Evolutionary conservation across 2,329 filamentous ascomycete genomes (phyloP), one percentile per base, ranked within the genome.

Genomic region (Sclerotinia subarctica): DNA sequence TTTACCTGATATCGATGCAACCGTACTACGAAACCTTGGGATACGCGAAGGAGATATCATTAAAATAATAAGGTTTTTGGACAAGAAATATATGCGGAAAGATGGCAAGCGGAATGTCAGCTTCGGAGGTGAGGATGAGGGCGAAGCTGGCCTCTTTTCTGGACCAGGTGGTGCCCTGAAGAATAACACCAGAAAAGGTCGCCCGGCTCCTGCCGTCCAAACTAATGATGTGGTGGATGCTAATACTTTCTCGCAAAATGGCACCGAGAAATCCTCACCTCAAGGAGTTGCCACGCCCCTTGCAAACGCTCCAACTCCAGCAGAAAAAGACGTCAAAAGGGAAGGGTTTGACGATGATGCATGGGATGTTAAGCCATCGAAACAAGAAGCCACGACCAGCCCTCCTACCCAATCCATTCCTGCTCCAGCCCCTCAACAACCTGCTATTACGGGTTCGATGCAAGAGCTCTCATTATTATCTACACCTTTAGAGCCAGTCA

Each of bases 31-130:
- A 52, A 97, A 91, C 19, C 82, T 99, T 53, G 95, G 95, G n/a
- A 80, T 99, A 60, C 94, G 96, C 70, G 95, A 98, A 79, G 95
- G 95, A 35, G 95, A 99, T 78, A 97, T 97, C 69, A 87, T 99
- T 75, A 94, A 96, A 71, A 92, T 99, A 8, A 97, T 95, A 88
- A 94, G 94, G 71, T 87, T 86, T 74, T 80, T 99, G 67, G 94
- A 99, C 78, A 86, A 83, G 77, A 95, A 92, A 77, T 97, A 87
- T 76, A 86, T 85, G 62, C 89, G 94, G 49, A 86, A 83, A 58
- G 84, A 84, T 72, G 85, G 84, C 68, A 82, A 83, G 68, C 81
- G 83, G 56, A 82, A 80, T 71, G 84, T 84, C 42, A 85, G 80
- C 73, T 84, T 85, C 74, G 84, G 80, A 13, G 82, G 81, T 1